Evolutionary conservation across 495 filamentous ascomycete species (phyloP).

Genomic region (Hyaloscypha variabilis): DNA sequence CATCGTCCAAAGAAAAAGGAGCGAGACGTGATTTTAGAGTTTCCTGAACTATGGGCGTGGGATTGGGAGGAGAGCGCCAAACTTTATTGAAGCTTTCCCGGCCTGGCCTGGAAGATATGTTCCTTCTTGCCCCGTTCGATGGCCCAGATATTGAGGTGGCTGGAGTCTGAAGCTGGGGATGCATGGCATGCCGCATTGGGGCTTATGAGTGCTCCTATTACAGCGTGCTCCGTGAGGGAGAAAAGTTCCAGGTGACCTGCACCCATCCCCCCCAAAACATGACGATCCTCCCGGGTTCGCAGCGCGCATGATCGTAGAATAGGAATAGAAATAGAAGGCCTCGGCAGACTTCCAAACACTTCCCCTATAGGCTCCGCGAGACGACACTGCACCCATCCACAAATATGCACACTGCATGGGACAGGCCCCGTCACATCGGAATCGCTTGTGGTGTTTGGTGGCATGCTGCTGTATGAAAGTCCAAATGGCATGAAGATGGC

Average conservation of each 20-base stretch:
- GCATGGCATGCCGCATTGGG: neutral
- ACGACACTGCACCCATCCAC: neutral
- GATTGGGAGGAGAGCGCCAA: neutral
- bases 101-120: too few species aligned
- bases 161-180: neutral
- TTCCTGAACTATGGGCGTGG: neutral
- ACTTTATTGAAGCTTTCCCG: neutral
- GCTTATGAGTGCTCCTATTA: neutral
- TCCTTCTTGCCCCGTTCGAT: neutral
- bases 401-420: neutral
- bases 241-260: slow-evolving; percentile 32
- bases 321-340: neutral
- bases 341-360: neutral
- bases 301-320: neutral
- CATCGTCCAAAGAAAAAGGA: slow-evolving; percentile 2
- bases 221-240: slow-evolving; percentile 14
- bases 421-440: neutral
- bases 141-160: neutral
- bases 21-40: slow-evolving; percentile 16
- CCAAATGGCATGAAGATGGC: slow-evolving; percentile 1
- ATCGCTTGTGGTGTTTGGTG: neutral
- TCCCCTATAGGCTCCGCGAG: neutral
- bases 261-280: slow-evolving; percentile 7
- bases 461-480: neutral
- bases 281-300: slow-evolving; percentile 32